Percentiles rank a stretch among this genome's conserved stretches.
Conservation (phyloP, 2,329 filamentous ascomycete species). For the Fusarium tupiense region DNA sequence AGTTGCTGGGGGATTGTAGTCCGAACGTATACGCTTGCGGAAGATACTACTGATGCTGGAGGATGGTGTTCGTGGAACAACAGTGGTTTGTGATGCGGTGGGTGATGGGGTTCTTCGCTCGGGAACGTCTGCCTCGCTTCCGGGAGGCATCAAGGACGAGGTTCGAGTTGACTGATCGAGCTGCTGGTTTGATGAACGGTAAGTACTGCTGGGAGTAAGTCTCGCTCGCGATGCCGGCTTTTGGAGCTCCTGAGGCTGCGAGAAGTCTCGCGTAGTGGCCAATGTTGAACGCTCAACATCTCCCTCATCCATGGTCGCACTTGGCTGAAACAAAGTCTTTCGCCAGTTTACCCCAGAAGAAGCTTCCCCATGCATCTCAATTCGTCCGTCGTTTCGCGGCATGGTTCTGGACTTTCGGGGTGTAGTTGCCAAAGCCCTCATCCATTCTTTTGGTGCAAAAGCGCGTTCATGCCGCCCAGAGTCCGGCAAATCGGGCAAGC, state of each 20-base stretch:
- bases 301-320: not conserved
- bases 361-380: not conserved
- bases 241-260: constrained; percentile 4
- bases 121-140: not conserved
- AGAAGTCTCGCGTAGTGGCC: constrained; percentile 16
- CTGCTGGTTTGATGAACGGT: constrained; percentile 18
- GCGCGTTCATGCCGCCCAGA: constrained; percentile 2
- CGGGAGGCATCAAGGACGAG: not conserved
- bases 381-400: not conserved
- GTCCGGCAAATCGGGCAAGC: not conserved
- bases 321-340: not conserved
- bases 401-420: constrained; percentile 13
- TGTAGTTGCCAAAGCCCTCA: constrained; percentile 17
- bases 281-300: not conserved
- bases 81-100: not conserved
- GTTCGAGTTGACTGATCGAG: constrained; percentile 7
- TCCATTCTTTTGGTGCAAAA: constrained; percentile 3
- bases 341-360: not conserved
- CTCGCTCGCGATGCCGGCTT: constrained; percentile 1
- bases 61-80: constrained; percentile 31
- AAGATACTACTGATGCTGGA: constrained; percentile 41
- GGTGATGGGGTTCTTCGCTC: constrained; percentile 17
- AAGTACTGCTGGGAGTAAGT: constrained; percentile 1
- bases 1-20: constrained; percentile 21
- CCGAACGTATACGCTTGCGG: constrained; percentile 39